These are phyloP conservation scores for Salix koriyanagi DNA, from an alignment of 345 rosid species.

Conservation along the genomic window DNA sequence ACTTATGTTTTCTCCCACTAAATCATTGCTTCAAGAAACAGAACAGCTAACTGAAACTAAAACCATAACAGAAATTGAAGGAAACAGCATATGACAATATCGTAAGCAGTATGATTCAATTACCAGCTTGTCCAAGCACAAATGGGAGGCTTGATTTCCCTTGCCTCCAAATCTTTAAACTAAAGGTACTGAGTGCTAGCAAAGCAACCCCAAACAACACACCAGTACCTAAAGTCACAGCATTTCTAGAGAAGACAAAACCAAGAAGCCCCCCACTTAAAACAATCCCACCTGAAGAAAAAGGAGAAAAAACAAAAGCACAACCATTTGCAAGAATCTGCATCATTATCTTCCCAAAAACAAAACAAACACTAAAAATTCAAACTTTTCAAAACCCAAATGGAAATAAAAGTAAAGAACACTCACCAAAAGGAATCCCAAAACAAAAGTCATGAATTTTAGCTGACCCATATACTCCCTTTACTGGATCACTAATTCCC, in stretches of 20 bases:
- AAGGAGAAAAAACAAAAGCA: background rate
- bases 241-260: slow-evolving; percentile 63
- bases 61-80: background rate
- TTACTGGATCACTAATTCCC: slow-evolving; percentile 19
- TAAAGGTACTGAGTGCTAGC: slow-evolving; percentile 75
- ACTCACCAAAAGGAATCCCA: slow-evolving; percentile 91
- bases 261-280: slow-evolving; percentile 70
- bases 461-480: slow-evolving; percentile 47
- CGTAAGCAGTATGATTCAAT: background rate
- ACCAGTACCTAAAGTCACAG: slow-evolving; percentile 44
- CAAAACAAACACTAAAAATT: background rate
- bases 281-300: slow-evolving; percentile 59
- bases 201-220: slow-evolving; percentile 70
- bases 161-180: slow-evolving; percentile 82
- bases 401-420: background rate
- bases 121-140: slow-evolving; percentile 94
- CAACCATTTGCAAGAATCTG: background rate
- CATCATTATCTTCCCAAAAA: background rate
- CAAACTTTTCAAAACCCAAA: background rate
- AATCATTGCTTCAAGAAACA: background rate
- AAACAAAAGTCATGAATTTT: slow-evolving; percentile 91
- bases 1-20: background rate
- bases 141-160: slow-evolving; percentile 88
- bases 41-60: background rate
- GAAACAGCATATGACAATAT: background rate